Conservation (phyloP, 352 stramenopile genomes). For the Globisporangium heterothallicum region DNA sequence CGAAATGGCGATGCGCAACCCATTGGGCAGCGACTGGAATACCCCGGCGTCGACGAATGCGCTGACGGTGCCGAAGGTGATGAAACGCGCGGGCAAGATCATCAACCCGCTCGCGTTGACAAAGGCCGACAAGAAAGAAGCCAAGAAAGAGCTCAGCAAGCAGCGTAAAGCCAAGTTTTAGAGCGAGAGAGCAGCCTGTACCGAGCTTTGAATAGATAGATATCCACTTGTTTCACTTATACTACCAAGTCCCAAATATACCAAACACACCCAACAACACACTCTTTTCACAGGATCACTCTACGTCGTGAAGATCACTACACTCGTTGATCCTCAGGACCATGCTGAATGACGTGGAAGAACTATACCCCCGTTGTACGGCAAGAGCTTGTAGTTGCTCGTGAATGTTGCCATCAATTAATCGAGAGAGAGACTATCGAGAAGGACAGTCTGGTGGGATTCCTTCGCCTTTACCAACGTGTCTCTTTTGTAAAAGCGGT, state of each 20-base stretch:
- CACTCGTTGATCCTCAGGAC: no score
- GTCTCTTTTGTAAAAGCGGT: not conserved
- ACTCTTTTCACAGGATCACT: no score
- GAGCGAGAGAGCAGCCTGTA: not conserved
- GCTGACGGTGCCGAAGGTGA: constrained; percentile 92
- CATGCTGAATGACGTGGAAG: no score
- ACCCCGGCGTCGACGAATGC: constrained; percentile 87
- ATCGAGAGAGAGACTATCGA: no score
- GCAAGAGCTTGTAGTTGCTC: no score
- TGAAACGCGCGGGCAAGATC: constrained; percentile 89
- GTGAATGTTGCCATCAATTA: no score
- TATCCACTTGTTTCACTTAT: constrained; percentile 1
- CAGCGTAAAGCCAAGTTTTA: constrained; percentile 85
- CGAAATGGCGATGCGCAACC: constrained; percentile 94
- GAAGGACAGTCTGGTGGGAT: constrained; percentile 1
- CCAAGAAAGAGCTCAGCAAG: constrained; percentile 72
- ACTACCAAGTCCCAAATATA: no score
- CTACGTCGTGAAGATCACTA: no score
- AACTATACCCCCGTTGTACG: no score
- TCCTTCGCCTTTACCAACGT: no score
- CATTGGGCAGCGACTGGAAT: constrained; percentile 94
- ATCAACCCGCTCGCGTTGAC: constrained; percentile 91
- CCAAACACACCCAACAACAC: no score
- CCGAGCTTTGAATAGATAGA: constrained; percentile 11
- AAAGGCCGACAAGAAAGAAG: constrained; percentile 82